Conservation (phyloP, 1,139 yeast species). For the Taphrina sp. region DNA sequence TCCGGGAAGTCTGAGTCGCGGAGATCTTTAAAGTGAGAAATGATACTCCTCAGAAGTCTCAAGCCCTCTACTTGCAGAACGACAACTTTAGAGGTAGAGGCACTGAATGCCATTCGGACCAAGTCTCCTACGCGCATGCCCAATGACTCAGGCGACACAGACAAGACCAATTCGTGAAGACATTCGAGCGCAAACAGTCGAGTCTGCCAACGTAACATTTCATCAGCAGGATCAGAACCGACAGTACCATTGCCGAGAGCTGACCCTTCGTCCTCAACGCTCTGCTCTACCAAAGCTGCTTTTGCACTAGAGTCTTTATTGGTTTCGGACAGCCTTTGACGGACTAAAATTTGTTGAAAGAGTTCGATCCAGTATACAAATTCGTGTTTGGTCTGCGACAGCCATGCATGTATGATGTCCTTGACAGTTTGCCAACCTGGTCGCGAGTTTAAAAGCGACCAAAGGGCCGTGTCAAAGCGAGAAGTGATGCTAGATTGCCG, state of each 20-base stretch:
- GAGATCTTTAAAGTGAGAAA: slow-evolving; percentile 51
- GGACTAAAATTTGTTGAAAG: slow-evolving; percentile 44
- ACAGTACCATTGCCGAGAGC: slow-evolving; percentile 46
- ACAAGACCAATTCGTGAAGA: slow-evolving; percentile 54
- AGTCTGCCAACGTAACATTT: slow-evolving; percentile 68
- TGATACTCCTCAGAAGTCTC: slow-evolving; percentile 60
- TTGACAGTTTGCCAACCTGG: slow-evolving; percentile 38
- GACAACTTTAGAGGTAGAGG: slow-evolving; percentile 70
- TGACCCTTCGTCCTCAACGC: slow-evolving; percentile 48
- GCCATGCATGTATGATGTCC: slow-evolving; percentile 31
- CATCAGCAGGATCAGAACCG: slow-evolving; percentile 38
- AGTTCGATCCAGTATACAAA: slow-evolving; percentile 45
- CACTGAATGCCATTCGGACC: slow-evolving; percentile 77
- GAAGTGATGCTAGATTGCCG: slow-evolving; percentile 29
- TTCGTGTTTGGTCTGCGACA: slow-evolving; percentile 26
- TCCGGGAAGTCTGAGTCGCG: slow-evolving; percentile 74
- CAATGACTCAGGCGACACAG: slow-evolving; percentile 44
- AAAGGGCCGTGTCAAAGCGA: slow-evolving; percentile 43
- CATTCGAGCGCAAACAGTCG: slow-evolving; percentile 60
- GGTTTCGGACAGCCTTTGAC: slow-evolving; percentile 39
- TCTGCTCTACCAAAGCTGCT: slow-evolving; percentile 45
- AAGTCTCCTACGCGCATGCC: slow-evolving; percentile 63
- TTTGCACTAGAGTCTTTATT: slow-evolving; percentile 40
- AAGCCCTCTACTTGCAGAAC: slow-evolving; percentile 66
- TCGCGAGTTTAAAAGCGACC: slow-evolving; percentile 45